Evolutionary conservation across 2,329 filamentous ascomycete genomes (phyloP).

Genomic region (Hymenotorrendiella dingleyae): DNA sequence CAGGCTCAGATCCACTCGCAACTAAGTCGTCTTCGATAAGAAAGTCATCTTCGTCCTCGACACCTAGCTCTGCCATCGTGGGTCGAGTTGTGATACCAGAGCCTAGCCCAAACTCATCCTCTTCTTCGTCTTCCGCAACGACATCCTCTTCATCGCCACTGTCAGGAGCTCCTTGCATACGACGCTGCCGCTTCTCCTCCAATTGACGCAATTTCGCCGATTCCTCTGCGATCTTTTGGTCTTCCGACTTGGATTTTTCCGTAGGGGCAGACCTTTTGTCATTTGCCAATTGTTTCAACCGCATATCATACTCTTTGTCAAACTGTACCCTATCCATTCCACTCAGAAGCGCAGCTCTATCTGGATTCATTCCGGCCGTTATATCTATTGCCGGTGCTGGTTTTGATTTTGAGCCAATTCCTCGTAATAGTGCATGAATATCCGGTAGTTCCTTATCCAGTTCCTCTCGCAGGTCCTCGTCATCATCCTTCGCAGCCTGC

Average conservation of each 20-base stretch:
- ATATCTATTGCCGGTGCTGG: conserved; percentile 33
- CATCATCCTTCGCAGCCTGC: conserved; percentile 86
- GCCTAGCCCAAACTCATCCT: conserved; percentile 55
- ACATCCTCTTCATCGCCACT: conserved; percentile 59
- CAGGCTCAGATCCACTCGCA: conserved; percentile 70
- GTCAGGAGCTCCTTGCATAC: conserved; percentile 81
- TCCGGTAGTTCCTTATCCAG: conserved; percentile 78
- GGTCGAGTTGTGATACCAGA: conserved; percentile 48
- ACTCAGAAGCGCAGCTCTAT: conserved; percentile 54
- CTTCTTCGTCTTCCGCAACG: conserved; percentile 38
- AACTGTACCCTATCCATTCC: conserved; percentile 59
- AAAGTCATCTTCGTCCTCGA: conserved; percentile 94
- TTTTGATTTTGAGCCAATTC: conserved; percentile 44
- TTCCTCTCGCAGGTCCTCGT: conserved; percentile 78
- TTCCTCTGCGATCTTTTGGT: conserved; percentile 75
- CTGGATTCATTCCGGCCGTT: conserved; percentile 52
- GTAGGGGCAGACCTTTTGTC: conserved; percentile 82
- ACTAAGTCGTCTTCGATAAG: conserved; percentile 83
- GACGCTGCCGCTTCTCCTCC: conserved; percentile 72
- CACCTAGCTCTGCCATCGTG: conserved; percentile 51
- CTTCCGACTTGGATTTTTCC: conserved; percentile 84
- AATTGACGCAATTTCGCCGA: conserved; percentile 70
- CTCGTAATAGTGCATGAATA: conserved; percentile 65
- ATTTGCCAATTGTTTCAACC: conserved; percentile 73
- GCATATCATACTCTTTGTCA: conserved; percentile 82